Evolutionary conservation across 208 protist genomes (phyloP).

Genomic region (Crithidia fasciculata): DNA sequence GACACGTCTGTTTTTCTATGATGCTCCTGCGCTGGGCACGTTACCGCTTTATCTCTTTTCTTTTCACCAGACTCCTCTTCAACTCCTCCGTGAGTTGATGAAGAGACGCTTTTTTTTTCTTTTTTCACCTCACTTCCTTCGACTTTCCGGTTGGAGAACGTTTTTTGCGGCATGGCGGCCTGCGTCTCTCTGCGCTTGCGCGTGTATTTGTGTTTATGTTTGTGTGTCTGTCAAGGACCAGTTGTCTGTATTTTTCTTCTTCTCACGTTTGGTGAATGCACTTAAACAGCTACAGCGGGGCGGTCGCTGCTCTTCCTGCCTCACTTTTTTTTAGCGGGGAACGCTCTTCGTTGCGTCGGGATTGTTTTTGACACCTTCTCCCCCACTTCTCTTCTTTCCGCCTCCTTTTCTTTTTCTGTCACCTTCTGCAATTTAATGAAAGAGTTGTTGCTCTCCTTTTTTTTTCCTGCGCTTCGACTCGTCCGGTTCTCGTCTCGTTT

Average conservation of each 20-base stretch:
- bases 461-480: not conserved
- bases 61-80: not conserved
- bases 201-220: constrained; percentile 2
- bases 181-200: constrained; percentile 6
- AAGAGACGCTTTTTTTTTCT: not conserved
- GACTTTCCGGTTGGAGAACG: not conserved
- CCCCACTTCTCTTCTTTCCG: not conserved
- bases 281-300: too few species aligned
- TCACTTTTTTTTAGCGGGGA: constrained; percentile 15
- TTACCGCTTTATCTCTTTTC: too few species aligned
- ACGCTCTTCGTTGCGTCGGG: not conserved
- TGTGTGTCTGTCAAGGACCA: not conserved
- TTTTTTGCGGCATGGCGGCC: too few species aligned
- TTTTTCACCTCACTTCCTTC: constrained; percentile 4
- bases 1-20: constrained; percentile 2
- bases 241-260: constrained; percentile 15
- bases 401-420: constrained; percentile 30
- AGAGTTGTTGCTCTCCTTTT: not conserved
- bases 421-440: not conserved
- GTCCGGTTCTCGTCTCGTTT: too few species aligned
- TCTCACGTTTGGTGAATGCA: not conserved
- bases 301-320: not conserved
- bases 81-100: not conserved
- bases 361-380: constrained; percentile 2
- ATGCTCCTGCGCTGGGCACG: not conserved